phyloP scores from a whole-genome alignment of 108 stramenopile genomes.

The Cylindrotheca fusiformis region DNA sequence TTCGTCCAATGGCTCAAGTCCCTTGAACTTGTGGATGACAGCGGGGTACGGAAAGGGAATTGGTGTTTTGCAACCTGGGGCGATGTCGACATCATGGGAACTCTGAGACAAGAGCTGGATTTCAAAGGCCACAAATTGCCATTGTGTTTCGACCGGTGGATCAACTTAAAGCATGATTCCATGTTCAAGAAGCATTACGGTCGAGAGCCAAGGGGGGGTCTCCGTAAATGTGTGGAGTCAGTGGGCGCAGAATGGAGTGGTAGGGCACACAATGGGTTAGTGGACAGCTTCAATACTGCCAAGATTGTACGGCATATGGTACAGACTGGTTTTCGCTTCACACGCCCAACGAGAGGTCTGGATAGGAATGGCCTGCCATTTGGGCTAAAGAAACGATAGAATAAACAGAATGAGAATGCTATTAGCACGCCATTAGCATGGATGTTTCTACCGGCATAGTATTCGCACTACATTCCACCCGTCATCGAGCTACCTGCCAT shows the following conservation, averaged over 20 bases:
- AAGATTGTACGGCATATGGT: conserved; percentile 25
- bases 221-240: conserved; percentile 10
- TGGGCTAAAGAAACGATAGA: conserved; percentile 4
- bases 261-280: conserved; percentile 21
- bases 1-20: conserved; percentile 13
- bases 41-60: neutral
- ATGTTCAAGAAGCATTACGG: conserved; percentile 15
- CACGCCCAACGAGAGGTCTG: conserved; percentile 12
- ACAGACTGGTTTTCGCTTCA: conserved; percentile 23
- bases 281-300: conserved; percentile 24
- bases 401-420: no score
- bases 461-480: no score
- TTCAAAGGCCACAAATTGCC: conserved; percentile 13
- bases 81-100: conserved; percentile 16
- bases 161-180: conserved; percentile 15
- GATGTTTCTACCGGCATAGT: no score
- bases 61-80: conserved; percentile 29
- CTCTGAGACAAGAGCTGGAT: conserved; percentile 14
- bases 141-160: conserved; percentile 21
- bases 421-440: no score
- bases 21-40: conserved; percentile 7
- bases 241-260: conserved; percentile 17
- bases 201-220: conserved; percentile 10
- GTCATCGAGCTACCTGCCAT: no score
- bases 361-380: conserved; percentile 14